phyloP scores from a whole-genome alignment of 139 green algal species.

The Haematococcus lacustris region DNA sequence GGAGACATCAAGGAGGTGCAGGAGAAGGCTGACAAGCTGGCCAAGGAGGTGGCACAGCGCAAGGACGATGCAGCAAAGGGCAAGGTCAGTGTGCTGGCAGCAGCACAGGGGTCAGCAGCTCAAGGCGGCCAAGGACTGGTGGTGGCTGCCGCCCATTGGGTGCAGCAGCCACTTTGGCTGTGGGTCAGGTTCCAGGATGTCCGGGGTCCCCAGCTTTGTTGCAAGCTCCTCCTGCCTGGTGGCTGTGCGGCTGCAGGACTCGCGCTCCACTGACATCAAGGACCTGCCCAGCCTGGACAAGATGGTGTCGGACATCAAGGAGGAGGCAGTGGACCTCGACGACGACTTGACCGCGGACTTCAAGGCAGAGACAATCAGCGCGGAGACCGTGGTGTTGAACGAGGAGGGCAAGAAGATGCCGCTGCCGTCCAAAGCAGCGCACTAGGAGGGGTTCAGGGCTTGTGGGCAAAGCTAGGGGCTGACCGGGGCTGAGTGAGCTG shows the following conservation, averaged over 20 bases:
- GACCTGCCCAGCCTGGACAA: slow-evolving; percentile 39
- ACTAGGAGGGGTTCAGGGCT: no score
- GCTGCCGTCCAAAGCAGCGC: slow-evolving; percentile 39
- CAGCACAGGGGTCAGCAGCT: no score
- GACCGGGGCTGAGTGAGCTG: no score
- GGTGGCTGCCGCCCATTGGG: no score
- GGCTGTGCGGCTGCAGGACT: no score
- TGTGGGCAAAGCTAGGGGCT: no score
- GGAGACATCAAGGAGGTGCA: slow-evolving; percentile 79
- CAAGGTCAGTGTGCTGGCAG: slow-evolving; percentile 19
- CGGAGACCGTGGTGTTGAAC: slow-evolving; percentile 48
- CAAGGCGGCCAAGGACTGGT: no score
- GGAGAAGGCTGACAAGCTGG: slow-evolving; percentile 83
- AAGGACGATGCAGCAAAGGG: slow-evolving; percentile 26
- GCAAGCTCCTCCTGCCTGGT: no score
- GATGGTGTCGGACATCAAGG: slow-evolving; percentile 37
- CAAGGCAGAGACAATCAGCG: slow-evolving; percentile 43
- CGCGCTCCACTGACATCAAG: slow-evolving; percentile 33
- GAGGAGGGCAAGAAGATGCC: slow-evolving; percentile 50
- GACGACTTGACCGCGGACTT: slow-evolving; percentile 27
- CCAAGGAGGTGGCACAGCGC: slow-evolving; percentile 56
- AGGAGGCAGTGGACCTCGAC: slow-evolving; percentile 19
- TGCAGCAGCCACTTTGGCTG: no score
- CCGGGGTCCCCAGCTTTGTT: no score
- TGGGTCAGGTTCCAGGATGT: no score